Percentiles rank a stretch among this genome's conserved stretches.
These are phyloP conservation scores for Hirsutella rhossiliensis DNA, from an alignment of 2,329 filamentous ascomycete genomes.

Conservation along the genomic window DNA sequence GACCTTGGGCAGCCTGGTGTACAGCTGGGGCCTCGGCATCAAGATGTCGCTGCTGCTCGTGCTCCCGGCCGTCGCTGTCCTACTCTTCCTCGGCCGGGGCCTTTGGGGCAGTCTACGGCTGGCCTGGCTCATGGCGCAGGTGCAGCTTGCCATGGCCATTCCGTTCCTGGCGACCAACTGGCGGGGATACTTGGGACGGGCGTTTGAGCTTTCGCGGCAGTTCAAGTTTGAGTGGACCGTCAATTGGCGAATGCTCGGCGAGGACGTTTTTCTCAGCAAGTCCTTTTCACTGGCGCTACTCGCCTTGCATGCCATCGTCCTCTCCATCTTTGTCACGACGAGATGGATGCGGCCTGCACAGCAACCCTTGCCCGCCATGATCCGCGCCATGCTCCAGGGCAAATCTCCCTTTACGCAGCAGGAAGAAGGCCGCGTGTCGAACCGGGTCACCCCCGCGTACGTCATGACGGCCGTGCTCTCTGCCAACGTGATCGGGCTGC, in stretches of 20 bases:
- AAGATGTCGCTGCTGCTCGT: slow-evolving; percentile 89
- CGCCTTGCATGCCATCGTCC: slow-evolving; percentile 49
- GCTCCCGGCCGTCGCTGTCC: slow-evolving; percentile 66
- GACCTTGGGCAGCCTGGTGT: slow-evolving; percentile 60
- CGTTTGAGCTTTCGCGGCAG: slow-evolving; percentile 82
- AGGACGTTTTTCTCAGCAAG: slow-evolving; percentile 61
- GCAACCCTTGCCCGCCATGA: slow-evolving; percentile 43
- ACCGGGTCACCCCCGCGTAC: slow-evolving; percentile 55
- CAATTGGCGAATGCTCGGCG: slow-evolving; percentile 93
- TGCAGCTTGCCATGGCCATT: slow-evolving; percentile 56
- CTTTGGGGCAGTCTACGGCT: slow-evolving; percentile 53
- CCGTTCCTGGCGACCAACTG: slow-evolving; percentile 61
- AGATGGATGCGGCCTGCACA: slow-evolving; percentile 63
- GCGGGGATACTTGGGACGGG: slow-evolving; percentile 62
- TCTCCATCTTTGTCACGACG: slow-evolving; percentile 51
- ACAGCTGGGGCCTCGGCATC: slow-evolving; percentile 70
- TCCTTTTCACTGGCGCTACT: slow-evolving; percentile 59
- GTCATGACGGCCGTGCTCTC: slow-evolving; percentile 66
- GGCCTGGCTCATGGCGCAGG: slow-evolving; percentile 58
- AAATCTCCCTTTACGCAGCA: slow-evolving; percentile 31
- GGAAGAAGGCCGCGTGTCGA: slow-evolving; percentile 45
- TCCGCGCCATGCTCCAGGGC: slow-evolving; percentile 28
- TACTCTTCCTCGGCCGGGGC: slow-evolving; percentile 65
- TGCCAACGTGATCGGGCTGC: slow-evolving; percentile 65
- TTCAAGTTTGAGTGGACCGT: slow-evolving; percentile 99